These are phyloP conservation scores for Rhizopus stolonifer DNA, from an alignment of 371 early-diverging fungal species.

Conservation along the genomic window DNA sequence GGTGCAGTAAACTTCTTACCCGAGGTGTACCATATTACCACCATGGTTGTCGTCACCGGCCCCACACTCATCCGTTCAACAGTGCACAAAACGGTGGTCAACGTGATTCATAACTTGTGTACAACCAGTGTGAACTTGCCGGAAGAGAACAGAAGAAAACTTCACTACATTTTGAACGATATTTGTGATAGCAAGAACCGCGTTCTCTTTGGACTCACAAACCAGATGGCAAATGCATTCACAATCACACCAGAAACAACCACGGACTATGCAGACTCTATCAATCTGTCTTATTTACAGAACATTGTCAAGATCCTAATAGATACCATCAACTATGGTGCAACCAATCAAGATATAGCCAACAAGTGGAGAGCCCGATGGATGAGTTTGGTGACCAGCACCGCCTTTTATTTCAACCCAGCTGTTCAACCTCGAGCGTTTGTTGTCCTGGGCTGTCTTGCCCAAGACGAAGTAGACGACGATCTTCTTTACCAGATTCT, in stretches of 20 bases:
- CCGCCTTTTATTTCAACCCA: constrained; percentile 91
- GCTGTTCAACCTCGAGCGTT: constrained; percentile 93
- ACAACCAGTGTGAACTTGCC: constrained; percentile 61
- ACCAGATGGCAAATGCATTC: constrained; percentile 77
- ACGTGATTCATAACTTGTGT: constrained; percentile 85
- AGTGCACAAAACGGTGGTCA: constrained; percentile 87
- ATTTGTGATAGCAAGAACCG: constrained; percentile 78
- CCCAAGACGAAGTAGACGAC: constrained; percentile 85
- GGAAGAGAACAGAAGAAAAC: constrained; percentile 58
- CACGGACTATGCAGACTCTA: constrained; percentile 62
- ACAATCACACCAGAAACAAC: constrained; percentile 65
- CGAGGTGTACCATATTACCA: constrained; percentile 83
- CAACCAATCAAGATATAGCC: constrained; percentile 68
- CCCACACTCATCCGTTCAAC: constrained; percentile 80
- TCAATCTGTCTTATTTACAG: constrained; percentile 76
- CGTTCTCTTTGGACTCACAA: constrained; percentile 78
- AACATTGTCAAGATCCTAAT: constrained; percentile 75
- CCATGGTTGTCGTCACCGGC: constrained; percentile 81
- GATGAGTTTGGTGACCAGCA: constrained; percentile 87
- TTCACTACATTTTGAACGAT: constrained; percentile 63
- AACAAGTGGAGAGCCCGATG: constrained; percentile 87
- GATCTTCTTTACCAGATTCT: constrained; percentile 87
- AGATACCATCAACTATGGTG: constrained; percentile 78
- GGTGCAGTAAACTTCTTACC: constrained; percentile 72
- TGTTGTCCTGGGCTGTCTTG: constrained; percentile 89